Evolutionary conservation across 129 eudicot genomes (phyloP).

Genomic region (Pittosporum tobira): DNA sequence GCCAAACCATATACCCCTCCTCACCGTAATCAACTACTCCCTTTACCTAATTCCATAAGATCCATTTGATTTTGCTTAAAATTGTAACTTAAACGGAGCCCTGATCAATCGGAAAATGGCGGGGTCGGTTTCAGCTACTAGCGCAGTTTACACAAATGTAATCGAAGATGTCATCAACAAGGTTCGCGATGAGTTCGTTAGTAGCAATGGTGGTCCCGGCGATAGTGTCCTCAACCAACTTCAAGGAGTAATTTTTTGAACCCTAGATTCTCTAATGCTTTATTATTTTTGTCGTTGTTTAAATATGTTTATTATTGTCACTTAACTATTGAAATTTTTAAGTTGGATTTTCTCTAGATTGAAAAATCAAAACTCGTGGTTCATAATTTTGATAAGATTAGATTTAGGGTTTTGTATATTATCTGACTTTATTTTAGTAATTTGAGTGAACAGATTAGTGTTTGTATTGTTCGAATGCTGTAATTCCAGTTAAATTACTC

Average conservation of each 20-base stretch:
- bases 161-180: slow-evolving; percentile 76
- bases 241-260: slow-evolving; percentile 45
- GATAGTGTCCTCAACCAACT: slow-evolving; percentile 64
- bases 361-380: background rate
- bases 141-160: slow-evolving; percentile 60
- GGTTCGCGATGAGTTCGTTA: slow-evolving; percentile 63
- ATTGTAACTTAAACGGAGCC: background rate
- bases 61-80: slow-evolving; percentile 6
- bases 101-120: slow-evolving; percentile 23
- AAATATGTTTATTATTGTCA: background rate
- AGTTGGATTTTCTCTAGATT: background rate
- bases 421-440: background rate
- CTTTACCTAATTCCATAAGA: background rate
- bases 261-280: slow-evolving; percentile 12
- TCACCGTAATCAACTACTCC: background rate
- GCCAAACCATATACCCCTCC: slow-evolving; percentile 22
- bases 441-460: too few relatives aligned
- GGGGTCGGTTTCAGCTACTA: slow-evolving; percentile 39
- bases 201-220: slow-evolving; percentile 58
- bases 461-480: background rate
- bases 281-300: slow-evolving; percentile 6
- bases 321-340: background rate
- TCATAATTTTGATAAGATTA: slow-evolving; percentile 7
- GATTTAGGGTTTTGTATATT: slow-evolving; percentile 17
- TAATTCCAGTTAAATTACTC: too few relatives aligned